phyloP scores from a whole-genome alignment of 495 filamentous ascomycete species.

The Immersiella caudata region DNA sequence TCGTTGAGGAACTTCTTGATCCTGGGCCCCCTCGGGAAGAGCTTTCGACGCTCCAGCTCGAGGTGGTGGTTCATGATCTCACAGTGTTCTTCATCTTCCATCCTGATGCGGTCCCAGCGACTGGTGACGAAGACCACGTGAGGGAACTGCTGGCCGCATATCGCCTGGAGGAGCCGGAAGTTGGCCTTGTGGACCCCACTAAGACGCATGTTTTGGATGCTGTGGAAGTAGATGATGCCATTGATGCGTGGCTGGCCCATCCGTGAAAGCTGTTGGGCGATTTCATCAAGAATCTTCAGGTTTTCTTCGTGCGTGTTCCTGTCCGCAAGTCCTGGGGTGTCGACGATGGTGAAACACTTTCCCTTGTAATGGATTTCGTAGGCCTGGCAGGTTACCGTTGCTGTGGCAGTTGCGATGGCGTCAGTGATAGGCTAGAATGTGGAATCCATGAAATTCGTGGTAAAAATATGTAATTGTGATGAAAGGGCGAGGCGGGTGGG shows the following conservation, averaged over 20 bases:
- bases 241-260: conserved; percentile 8
- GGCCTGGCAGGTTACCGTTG: not conserved
- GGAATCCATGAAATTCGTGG: not conserved
- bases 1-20: conserved; percentile 14
- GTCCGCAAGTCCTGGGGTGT: conserved; percentile 12
- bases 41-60: conserved; percentile 6
- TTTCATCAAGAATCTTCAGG: conserved; percentile 3
- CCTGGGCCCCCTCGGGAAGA: conserved; percentile 6
- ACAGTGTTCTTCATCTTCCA: not conserved
- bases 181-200: conserved; percentile 4
- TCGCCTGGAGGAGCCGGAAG: conserved; percentile 2
- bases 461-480: not conserved
- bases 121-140: conserved; percentile 15
- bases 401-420: not conserved
- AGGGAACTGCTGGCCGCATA: conserved; percentile 9
- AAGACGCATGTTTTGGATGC: conserved; percentile 11
- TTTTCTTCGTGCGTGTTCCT: conserved; percentile 8
- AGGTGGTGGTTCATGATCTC: conserved; percentile 10
- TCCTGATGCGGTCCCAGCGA: conserved; percentile 7
- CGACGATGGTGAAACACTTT: conserved; percentile 11
- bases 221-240: conserved; percentile 13
- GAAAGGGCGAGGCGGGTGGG: too few relatives aligned
- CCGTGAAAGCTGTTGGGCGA: conserved; percentile 4
- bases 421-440: not conserved
- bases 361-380: not conserved